Evolutionary conservation across 768 basidiomycete genomes (phyloP).

Genomic region (Leccinum rimulosum): DNA sequence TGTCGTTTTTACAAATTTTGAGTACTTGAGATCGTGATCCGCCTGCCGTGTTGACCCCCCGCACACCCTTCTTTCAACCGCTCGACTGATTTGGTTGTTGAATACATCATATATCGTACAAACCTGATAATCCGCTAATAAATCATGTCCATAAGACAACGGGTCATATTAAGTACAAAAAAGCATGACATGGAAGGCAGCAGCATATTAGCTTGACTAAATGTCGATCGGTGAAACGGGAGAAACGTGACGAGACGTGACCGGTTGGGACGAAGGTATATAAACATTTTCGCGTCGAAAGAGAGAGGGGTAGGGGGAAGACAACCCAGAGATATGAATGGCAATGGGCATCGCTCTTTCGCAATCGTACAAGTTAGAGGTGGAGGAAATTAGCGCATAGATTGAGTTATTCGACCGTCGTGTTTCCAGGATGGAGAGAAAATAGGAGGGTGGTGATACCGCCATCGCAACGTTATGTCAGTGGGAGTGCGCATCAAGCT

Average conservation of each 20-base stretch:
- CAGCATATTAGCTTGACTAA: background rate
- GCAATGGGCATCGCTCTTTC: background rate
- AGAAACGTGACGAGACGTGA: background rate
- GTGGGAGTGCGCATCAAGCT: background rate
- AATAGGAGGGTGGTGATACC: background rate
- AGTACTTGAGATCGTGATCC: background rate
- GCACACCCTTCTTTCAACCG: background rate
- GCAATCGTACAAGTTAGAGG: background rate
- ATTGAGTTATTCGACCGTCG: background rate
- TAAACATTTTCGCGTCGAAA: conserved; percentile 9
- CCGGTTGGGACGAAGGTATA: background rate
- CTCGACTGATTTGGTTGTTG: background rate
- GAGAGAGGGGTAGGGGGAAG: background rate
- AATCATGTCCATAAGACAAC: background rate
- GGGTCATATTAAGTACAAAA: background rate
- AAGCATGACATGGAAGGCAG: background rate
- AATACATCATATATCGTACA: conserved; percentile 3
- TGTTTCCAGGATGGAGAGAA: background rate
- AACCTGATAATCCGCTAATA: background rate
- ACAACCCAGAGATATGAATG: background rate
- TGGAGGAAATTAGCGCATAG: background rate
- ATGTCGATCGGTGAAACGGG: background rate
- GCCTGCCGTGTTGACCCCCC: background rate
- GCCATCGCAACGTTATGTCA: conserved; percentile 4
- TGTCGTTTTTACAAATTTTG: background rate